These are phyloP conservation scores for Zoysia matrella DNA, from an alignment of 202 grass and related monocot genomes.

Conservation along the genomic window DNA sequence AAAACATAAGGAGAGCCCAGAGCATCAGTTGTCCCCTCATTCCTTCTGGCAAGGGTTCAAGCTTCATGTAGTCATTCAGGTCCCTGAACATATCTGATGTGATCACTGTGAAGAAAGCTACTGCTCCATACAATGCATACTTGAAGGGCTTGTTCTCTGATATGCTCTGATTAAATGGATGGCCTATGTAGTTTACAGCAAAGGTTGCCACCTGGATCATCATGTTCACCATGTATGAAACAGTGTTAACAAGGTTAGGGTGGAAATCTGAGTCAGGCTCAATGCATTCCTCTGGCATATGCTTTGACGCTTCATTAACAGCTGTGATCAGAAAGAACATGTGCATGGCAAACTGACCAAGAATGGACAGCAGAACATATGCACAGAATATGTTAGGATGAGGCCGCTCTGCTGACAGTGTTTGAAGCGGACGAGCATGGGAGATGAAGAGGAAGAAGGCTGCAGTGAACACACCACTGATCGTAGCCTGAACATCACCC, in stretches of 20 bases:
- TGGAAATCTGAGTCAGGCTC: slow-evolving; percentile 95
- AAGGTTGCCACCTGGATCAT: slow-evolving; percentile 99
- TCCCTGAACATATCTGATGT: slow-evolving; percentile 89
- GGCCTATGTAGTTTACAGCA: slow-evolving; percentile 99
- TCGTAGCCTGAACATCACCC: slow-evolving; percentile 94
- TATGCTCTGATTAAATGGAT: slow-evolving; percentile 94
- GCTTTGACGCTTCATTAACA: slow-evolving; percentile 85
- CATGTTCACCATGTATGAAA: slow-evolving; percentile 99
- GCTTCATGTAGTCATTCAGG: slow-evolving; percentile 88
- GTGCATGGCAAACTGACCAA: slow-evolving; percentile 98
- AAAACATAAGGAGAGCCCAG: slow-evolving; percentile 89
- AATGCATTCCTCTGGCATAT: slow-evolving; percentile 97
- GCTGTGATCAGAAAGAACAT: slow-evolving; percentile 79
- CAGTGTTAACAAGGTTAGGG: slow-evolving; percentile 96
- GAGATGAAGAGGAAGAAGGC: slow-evolving; percentile 99
- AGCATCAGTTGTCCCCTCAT: slow-evolving; percentile 92
- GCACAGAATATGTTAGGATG: slow-evolving; percentile 98
- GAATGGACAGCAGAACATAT: slow-evolving; percentile 89
- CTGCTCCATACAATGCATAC: slow-evolving; percentile 75
- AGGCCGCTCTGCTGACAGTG: slow-evolving; percentile 71
- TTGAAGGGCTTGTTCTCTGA: slow-evolving; percentile 97
- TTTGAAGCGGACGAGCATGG: slow-evolving; percentile 86
- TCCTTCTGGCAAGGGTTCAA: slow-evolving; percentile 81
- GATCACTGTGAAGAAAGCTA: slow-evolving; percentile 89
- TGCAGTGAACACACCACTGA: slow-evolving; percentile 93